Evolutionary conservation across 2,329 filamentous ascomycete genomes (phyloP), one percentile per base, ranked within the genome.

Genomic region (Botrytis medusae): DNA sequence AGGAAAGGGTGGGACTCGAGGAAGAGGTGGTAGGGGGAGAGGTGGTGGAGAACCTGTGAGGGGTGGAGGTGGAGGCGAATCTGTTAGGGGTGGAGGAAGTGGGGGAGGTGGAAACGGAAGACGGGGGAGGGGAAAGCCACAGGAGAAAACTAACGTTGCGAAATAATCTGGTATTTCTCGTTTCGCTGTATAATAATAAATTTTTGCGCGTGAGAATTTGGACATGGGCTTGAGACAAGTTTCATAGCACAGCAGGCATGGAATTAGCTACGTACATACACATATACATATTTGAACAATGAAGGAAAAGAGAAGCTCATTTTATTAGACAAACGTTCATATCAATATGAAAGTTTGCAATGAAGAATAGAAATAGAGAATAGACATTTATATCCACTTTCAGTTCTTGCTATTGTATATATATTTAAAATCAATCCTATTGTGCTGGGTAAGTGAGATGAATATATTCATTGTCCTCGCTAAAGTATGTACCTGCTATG

Each of bases 1-100:
- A 54, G 75, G 75, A 34, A 77, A 72, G 40, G 71, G 72, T 54
- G 76, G 74, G 20, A 51, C 37, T 5, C 74, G 72, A 73, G 75
- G 76, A 4, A 75, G 76, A 70, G 74, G 59, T 12, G 69, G 69
- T 20, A 57, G 34, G 37, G 69, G 69, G n/a, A 71, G 69, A 48
- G 57, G 57, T 34, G 59, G 69, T 22, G 54, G 68, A n/a, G 48
- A 71, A 29, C 22, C n/a, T 60, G n/a, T 51, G 7, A 60, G n/a
- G 61, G 71, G 29, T 68, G 51, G 37, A 12, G 42, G 68, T 16
- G 48, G 65, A 29, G 44, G 61, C 3, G 68, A 70, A 18, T 46
- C 20, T 59, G 25, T 48, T 10, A 59, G 40, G 48, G 69, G 40
- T 67, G 65, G 48, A 42, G 42, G 42, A 5, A 3, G 9, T 10